phyloP scores from a whole-genome alignment of 345 rosid genomes.

The Excoecaria cochinchinensis region DNA sequence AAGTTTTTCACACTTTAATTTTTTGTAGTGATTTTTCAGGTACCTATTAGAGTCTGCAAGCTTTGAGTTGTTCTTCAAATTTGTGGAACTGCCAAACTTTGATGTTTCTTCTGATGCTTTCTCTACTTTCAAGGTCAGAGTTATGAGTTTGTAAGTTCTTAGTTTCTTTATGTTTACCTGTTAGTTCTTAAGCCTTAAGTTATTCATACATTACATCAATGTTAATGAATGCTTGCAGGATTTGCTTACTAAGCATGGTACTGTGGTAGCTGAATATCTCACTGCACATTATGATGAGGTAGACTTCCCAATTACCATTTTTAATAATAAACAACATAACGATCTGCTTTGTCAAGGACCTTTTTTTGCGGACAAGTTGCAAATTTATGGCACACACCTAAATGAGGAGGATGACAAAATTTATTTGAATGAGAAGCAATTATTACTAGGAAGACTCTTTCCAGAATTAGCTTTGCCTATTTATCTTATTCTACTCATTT shows the following conservation, averaged over 20 bases:
- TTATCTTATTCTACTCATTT: not conserved
- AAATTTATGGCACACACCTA: not conserved
- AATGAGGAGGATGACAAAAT: not conserved
- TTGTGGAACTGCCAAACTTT: slow-evolving; percentile 87
- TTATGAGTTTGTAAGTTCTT: slow-evolving; percentile 16
- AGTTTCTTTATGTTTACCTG: slow-evolving; percentile 10
- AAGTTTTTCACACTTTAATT: slow-evolving; percentile 33
- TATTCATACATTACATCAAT: slow-evolving; percentile 13
- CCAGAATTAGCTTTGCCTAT: slow-evolving; percentile 5
- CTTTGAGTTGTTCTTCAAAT: slow-evolving; percentile 93
- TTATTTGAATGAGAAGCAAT: not conserved
- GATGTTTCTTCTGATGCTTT: slow-evolving; percentile 98
- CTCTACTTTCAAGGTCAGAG: slow-evolving; percentile 89
- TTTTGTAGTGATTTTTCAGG: slow-evolving; percentile 72
- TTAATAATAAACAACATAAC: not conserved
- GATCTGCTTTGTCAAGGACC: slow-evolving; percentile 8
- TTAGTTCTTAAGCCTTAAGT: slow-evolving; percentile 13
- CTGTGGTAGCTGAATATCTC: slow-evolving; percentile 72
- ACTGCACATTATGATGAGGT: slow-evolving; percentile 88
- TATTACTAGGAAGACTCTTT: not conserved
- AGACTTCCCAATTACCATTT: slow-evolving; percentile 22
- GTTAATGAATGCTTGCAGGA: slow-evolving; percentile 48
- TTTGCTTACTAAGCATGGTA: slow-evolving; percentile 80
- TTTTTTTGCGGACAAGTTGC: not conserved
- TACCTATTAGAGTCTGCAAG: slow-evolving; percentile 90